phyloP scores from a whole-genome alignment of 2,329 filamentous ascomycete genomes.

The Aspergillus transmontanensis region DNA sequence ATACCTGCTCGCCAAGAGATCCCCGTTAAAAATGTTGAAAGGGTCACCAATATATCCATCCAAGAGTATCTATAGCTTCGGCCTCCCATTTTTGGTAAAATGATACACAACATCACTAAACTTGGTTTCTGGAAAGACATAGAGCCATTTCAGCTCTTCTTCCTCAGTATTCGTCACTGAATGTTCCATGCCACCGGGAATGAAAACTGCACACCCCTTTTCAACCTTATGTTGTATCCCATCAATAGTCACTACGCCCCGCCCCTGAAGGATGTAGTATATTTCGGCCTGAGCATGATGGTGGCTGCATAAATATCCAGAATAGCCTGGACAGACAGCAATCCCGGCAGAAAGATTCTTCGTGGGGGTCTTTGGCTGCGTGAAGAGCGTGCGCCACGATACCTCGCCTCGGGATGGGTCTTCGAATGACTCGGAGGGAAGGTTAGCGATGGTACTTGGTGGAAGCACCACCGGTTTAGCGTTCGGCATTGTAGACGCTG shows the following conservation, averaged over 20 bases:
- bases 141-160: conserved; percentile 42
- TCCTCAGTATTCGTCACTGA: conserved; percentile 35
- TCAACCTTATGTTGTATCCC: conserved; percentile 34
- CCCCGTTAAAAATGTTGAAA: no score
- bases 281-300: conserved; percentile 48
- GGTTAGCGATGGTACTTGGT: neutral
- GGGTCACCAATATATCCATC: neutral
- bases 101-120: conserved; percentile 45
- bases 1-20: no score
- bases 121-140: conserved; percentile 41
- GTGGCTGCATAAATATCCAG: conserved; percentile 42
- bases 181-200: conserved; percentile 49
- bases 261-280: conserved; percentile 44
- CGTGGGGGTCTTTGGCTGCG: conserved; percentile 34
- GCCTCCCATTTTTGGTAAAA: neutral
- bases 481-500: no score
- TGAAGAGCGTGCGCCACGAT: conserved; percentile 47
- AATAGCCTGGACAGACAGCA: conserved; percentile 34
- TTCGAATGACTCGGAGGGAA: conserved; percentile 20
- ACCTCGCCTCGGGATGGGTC: conserved; percentile 19
- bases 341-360: conserved; percentile 43
- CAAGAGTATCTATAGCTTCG: neutral
- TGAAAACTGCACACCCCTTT: conserved; percentile 42
- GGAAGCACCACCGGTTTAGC: neutral
- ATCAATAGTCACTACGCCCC: conserved; percentile 42